Percentiles rank a stretch among this genome's conserved stretches.
Evolutionary conservation across 2,329 filamentous ascomycete species (phyloP).

Genomic region (Myrmaecium sp.): DNA sequence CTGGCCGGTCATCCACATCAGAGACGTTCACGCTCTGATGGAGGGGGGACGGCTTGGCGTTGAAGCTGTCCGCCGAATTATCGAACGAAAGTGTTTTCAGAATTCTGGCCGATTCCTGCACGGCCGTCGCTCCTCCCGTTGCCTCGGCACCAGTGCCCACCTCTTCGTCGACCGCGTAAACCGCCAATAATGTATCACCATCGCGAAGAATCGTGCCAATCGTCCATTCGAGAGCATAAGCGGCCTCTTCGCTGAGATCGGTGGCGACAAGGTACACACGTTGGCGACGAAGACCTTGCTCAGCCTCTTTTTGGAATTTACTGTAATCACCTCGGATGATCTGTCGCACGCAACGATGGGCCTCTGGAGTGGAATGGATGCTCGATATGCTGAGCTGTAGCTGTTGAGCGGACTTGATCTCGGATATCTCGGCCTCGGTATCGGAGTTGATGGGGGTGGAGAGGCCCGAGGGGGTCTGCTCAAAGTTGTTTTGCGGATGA

Average conservation of each 20-base stretch:
- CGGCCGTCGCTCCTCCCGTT: constrained; percentile 47
- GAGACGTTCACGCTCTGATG: constrained; percentile 17
- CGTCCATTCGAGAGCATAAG: constrained; percentile 92
- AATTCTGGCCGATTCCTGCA: constrained; percentile 58
- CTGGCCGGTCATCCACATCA: constrained; percentile 10
- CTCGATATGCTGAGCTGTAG: constrained; percentile 66
- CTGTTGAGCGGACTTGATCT: constrained; percentile 77
- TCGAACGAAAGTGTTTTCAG: constrained; percentile 44
- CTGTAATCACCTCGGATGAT: constrained; percentile 78
- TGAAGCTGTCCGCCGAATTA: constrained; percentile 14
- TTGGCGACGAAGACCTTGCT: constrained; percentile 60
- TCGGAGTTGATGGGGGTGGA: constrained; percentile 62
- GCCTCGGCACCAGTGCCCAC: constrained; percentile 31
- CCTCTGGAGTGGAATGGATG: constrained; percentile 57
- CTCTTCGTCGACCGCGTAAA: constrained; percentile 90
- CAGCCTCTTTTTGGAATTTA: constrained; percentile 58
- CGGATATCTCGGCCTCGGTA: constrained; percentile 65
- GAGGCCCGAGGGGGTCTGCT: constrained; percentile 43
- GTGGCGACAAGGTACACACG: constrained; percentile 93
- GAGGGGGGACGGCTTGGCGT: constrained; percentile 15
- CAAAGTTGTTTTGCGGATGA: constrained; percentile 75
- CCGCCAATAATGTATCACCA: constrained; percentile 81
- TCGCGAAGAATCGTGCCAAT: constrained; percentile 89
- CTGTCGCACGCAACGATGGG: constrained; percentile 71
- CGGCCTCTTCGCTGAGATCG: constrained; percentile 84